Conservation (phyloP, 768 basidiomycete genomes). For the Panaeolus papilionaceus region DNA sequence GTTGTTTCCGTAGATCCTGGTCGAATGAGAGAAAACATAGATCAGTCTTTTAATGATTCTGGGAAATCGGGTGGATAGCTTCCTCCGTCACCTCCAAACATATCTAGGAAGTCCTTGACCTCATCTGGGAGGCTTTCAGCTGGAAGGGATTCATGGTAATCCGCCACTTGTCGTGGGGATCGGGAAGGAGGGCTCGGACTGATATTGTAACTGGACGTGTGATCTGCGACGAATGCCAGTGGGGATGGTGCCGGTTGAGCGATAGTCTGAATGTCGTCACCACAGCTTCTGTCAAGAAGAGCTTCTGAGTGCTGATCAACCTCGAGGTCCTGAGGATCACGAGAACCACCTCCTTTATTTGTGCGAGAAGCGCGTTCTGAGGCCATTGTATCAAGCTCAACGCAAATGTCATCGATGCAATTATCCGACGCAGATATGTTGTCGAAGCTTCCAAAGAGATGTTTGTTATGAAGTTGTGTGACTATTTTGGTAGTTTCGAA, state of each 20-base stretch:
- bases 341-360: not conserved
- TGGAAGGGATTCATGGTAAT: not conserved
- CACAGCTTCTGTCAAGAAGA: not conserved
- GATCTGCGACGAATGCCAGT: not conserved
- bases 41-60: constrained; percentile 37
- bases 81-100: constrained; percentile 46
- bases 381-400: not conserved
- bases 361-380: not conserved
- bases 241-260: not conserved
- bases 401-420: not conserved
- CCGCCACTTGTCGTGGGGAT: constrained; percentile 1
- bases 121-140: constrained; percentile 37
- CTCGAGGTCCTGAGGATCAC: not conserved
- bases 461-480: not conserved
- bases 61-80: constrained; percentile 52
- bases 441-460: not conserved
- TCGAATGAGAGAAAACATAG: not conserved
- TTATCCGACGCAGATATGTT: not conserved
- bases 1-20: not conserved
- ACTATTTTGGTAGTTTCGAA: not conserved
- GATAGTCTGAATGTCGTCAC: not conserved
- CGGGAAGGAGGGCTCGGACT: not conserved
- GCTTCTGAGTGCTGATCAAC: not conserved
- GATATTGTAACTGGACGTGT: not conserved
- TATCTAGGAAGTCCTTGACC: constrained; percentile 48